Evolutionary conservation across 2,329 filamentous ascomycete genomes (phyloP), one percentile per base, ranked within the genome.

Genomic region (Talaromyces marneffei): DNA sequence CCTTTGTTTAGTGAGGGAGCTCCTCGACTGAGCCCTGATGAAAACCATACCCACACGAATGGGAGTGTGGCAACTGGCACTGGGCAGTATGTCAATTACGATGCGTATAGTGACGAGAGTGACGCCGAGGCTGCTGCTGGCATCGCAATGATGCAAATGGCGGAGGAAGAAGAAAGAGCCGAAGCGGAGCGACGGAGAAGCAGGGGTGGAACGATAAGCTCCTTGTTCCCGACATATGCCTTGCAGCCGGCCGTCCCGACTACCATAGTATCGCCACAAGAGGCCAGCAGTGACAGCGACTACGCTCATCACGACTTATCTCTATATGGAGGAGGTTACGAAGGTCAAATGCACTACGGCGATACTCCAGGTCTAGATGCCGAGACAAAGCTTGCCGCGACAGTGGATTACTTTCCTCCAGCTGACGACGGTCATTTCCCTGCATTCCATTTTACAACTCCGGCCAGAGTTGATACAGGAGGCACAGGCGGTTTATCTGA

Each of bases 401-500:
- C 37, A 18, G 27, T 33, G 37, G 39, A 25, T 37, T 54, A 25
- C 16, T 48, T 48, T 33, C 42, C 18, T 25, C 4, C 54, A 46
- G 42, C 65, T 40, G 62, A 37, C 70, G 80, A 81, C 60, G 80
- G 84, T 79, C 84, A 2, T 83, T 85, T 67, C 82, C 52, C 52
- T 14, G 33, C 84, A 3, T 87, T 87, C 27, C 79, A 78, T 42
- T 71, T 82, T 9, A 78, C 77, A 59, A 80, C 73, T 14, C 82
- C 86, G 59, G 91, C 89, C 5, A 84, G 89, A 59, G 88, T 96
- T 56, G 93, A 97, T 74, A 92, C 91, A 52, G 89, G 86, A 55
- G 92, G 90, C 7, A 97, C 92, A n/a, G 94, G 93, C 42, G 94
- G 94, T 1, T 77, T 97, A 29, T 87, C 92, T 64, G 85, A 90